A percentile compares a stretch with the other conserved stretches of the same genome.
These are phyloP conservation scores for Salvia rosmarinus DNA, from an alignment of 257 asterid species.

Conservation along the genomic window DNA sequence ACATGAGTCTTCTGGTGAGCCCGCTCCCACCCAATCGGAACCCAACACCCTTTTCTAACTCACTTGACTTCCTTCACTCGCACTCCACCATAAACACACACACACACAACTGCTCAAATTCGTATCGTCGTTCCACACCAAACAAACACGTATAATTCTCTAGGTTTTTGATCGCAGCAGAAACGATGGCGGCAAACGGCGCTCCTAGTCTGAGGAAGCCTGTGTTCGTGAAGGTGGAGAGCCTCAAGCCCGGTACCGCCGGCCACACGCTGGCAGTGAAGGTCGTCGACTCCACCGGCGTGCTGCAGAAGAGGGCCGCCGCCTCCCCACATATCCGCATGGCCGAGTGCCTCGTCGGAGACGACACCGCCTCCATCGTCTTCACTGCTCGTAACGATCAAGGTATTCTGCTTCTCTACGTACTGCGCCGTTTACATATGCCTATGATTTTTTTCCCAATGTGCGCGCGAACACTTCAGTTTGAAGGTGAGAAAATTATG, in stretches of 20 bases:
- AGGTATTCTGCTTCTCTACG: conserved; percentile 42
- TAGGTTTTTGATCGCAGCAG: conserved; percentile 30
- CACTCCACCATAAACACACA: neutral
- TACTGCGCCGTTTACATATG: neutral
- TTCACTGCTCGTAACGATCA: conserved; percentile 86
- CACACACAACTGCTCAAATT: neutral
- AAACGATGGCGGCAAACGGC: conserved; percentile 48
- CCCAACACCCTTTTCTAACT: conserved; percentile 34
- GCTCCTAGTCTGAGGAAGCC: conserved; percentile 55
- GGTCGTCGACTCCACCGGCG: conserved; percentile 51
- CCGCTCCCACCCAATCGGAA: conserved; percentile 39
- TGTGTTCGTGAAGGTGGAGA: conserved; percentile 67
- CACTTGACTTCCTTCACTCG: neutral
- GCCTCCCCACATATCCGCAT: conserved; percentile 57
- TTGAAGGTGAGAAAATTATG: neutral
- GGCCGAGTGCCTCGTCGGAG: conserved; percentile 81
- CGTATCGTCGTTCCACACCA: neutral
- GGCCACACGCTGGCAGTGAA: conserved; percentile 70
- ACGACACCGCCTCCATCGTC: conserved; percentile 68
- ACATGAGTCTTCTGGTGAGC: conserved; percentile 25
- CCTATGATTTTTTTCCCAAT: neutral
- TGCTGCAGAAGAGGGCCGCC: conserved; percentile 53
- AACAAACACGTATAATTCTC: conserved; percentile 25
- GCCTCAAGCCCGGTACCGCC: conserved; percentile 56
- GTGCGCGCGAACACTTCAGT: neutral